These are phyloP conservation scores for Simplicillium sp. DNA, from an alignment of 2,329 filamentous ascomycete genomes.

Conservation along the genomic window DNA sequence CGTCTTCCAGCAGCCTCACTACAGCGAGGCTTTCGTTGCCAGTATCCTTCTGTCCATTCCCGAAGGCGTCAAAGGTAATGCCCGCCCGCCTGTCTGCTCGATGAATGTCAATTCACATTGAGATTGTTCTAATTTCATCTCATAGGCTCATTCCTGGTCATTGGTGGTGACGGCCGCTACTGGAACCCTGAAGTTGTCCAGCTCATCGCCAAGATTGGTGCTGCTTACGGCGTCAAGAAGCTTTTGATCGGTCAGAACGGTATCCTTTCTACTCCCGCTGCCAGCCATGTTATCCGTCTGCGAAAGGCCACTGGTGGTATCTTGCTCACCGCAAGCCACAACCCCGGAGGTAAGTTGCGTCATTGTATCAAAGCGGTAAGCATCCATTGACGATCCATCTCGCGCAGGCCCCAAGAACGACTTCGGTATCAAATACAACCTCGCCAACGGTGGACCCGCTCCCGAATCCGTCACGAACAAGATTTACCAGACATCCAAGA, in stretches of 20 bases:
- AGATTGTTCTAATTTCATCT: constrained; percentile 1
- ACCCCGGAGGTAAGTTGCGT: constrained; percentile 73
- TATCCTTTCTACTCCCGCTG: constrained; percentile 92
- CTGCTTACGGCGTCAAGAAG: constrained; percentile 98
- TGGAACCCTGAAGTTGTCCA: constrained; percentile 97
- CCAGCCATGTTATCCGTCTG: constrained; percentile 92
- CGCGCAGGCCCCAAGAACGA: constrained; percentile 74
- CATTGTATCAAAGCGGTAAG: background rate
- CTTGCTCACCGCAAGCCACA: constrained; percentile 93
- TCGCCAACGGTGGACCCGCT: constrained; percentile 89
- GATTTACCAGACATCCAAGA: constrained; percentile 89
- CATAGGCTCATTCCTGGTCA: constrained; percentile 72
- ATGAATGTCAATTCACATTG: constrained; percentile 7
- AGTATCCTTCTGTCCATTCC: constrained; percentile 95
- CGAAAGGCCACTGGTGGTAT: constrained; percentile 94
- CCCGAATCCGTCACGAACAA: constrained; percentile 97
- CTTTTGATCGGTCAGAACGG: constrained; percentile 91
- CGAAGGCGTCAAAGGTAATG: constrained; percentile 71
- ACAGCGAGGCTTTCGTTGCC: constrained; percentile 91
- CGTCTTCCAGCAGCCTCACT: constrained; percentile 90
- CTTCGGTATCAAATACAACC: constrained; percentile 99
- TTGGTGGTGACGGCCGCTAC: constrained; percentile 93
- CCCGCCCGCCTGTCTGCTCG: constrained; percentile 1
- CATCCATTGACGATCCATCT: constrained; percentile 5
- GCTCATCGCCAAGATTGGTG: constrained; percentile 92